Evolutionary conservation across 2,329 filamentous ascomycete genomes (phyloP).

Genomic region (Tolypocladium album): DNA sequence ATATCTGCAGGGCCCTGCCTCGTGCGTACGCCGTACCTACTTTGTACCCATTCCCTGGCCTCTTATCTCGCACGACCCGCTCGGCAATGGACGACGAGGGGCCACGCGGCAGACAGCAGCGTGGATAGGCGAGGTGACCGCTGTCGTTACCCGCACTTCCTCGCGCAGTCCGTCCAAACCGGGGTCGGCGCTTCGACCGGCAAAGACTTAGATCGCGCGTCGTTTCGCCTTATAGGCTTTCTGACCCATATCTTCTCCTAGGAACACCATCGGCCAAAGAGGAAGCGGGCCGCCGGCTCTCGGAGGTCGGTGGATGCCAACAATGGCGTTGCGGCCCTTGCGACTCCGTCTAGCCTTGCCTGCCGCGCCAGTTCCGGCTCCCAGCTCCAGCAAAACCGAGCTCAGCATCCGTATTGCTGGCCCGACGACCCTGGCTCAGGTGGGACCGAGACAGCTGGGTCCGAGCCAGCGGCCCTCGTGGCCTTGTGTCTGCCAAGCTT

Average conservation of each 20-base stretch:
- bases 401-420: not conserved
- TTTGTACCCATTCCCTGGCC: not conserved
- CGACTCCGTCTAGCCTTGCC: not conserved
- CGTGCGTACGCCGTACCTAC: not conserved
- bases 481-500: not conserved
- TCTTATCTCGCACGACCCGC: not conserved
- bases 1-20: not conserved
- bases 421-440: constrained; percentile 1
- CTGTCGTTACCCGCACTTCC: not conserved
- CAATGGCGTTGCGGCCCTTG: not conserved
- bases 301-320: not conserved
- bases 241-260: not conserved
- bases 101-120: not conserved
- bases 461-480: not conserved
- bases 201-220: not conserved
- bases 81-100: not conserved
- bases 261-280: not conserved
- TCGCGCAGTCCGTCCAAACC: not conserved
- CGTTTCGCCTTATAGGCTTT: not conserved
- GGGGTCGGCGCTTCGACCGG: constrained; percentile 2
- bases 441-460: constrained; percentile 1
- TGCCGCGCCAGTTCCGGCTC: not conserved
- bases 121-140: not conserved
- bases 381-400: not conserved
- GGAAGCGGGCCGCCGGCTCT: not conserved